Evolutionary conservation across 1,284 basidiomycete species (phyloP).

Genomic region (Naganishia albida): DNA sequence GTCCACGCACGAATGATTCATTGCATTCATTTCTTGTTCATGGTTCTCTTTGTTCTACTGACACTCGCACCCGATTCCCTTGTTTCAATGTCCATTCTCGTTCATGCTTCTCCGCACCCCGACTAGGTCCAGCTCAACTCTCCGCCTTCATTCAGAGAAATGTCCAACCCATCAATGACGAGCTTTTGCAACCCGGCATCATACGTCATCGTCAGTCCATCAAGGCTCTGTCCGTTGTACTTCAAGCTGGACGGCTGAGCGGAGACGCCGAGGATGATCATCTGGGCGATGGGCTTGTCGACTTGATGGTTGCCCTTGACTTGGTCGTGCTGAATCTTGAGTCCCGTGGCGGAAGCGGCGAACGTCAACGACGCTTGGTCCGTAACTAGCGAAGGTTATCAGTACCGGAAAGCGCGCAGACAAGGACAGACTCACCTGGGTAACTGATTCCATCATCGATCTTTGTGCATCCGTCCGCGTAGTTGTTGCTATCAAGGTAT

Average conservation of each 20-base stretch:
- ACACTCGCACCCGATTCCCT: too few species aligned
- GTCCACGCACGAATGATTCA: too few species aligned
- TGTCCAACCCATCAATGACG: conserved; percentile 19
- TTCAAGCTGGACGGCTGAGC: conserved; percentile 11
- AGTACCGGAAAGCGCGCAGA: neutral
- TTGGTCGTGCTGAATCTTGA: conserved; percentile 18
- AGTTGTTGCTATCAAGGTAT: conserved; percentile 57
- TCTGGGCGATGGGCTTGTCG: conserved; percentile 15
- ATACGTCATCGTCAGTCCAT: conserved; percentile 15
- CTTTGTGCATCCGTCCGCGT: conserved; percentile 62
- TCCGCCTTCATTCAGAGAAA: conserved; percentile 23
- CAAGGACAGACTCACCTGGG: conserved; percentile 29
- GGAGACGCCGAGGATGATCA: conserved; percentile 15
- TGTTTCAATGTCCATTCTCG: too few species aligned
- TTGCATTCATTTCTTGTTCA: too few species aligned
- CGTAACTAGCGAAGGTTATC: neutral
- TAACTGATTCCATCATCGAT: conserved; percentile 62
- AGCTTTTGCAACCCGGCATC: conserved; percentile 18
- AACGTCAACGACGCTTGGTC: conserved; percentile 29
- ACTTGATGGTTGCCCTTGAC: conserved; percentile 24
- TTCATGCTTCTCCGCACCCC: too few species aligned
- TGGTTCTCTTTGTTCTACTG: too few species aligned
- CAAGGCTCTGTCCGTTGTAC: conserved; percentile 10
- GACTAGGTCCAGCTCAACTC: conserved; percentile 20
- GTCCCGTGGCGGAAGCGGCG: conserved; percentile 12